Evolutionary conservation across 139 green algal species (phyloP), one percentile per base, ranked within the genome.

Genomic region (Chlorella sorokiniana): DNA sequence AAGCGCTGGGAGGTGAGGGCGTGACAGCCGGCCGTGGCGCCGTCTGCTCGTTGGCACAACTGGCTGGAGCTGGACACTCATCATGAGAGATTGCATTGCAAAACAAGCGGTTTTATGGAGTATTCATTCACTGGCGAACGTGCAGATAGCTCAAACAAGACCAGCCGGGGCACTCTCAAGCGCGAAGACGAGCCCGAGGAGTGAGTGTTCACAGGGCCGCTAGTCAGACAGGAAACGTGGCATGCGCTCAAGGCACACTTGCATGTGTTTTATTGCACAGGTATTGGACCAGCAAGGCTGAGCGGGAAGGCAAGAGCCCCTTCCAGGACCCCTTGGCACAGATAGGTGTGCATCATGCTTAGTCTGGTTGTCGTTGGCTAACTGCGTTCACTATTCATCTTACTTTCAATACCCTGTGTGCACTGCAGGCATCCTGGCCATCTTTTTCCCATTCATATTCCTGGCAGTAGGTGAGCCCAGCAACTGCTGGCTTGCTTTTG

Each of bases 161-260:
- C 52, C 42, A 81, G 33, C 31, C 73, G 45, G 51, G 54, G 52
- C 52, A 77, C 23, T n/a, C 69, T 88, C 10, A 83, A 33, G 38
- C 71, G 86, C 6, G 87, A 91, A 41, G 83, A 90, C 18, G 87
- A 91, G 78, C 87, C 87, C 38, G 87, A 91, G 38, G 81, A 91
- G 86, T 90, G 76, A 69, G 82, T 59, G 1, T 10, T 27, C 37
- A 8, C 14, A n/a, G 1, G 23, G 35, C 18, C 38, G 23, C 23
- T 40, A 1, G 33, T 3, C 16, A 3, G n/a, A 22, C 20, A 68
- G 64, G 33, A 71, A 4, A 4, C 22, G 64, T 71, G 64, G 33
- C 64, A 38, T 68, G 61, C 61, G 37, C n/a, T 3, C 3, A 10
- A 68, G 61, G 29, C 29, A 5, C 61, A 40, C 22, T 23, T 22